phyloP scores from a whole-genome alignment of 306 rosid genomes.

The Citrullus colocynthis region DNA sequence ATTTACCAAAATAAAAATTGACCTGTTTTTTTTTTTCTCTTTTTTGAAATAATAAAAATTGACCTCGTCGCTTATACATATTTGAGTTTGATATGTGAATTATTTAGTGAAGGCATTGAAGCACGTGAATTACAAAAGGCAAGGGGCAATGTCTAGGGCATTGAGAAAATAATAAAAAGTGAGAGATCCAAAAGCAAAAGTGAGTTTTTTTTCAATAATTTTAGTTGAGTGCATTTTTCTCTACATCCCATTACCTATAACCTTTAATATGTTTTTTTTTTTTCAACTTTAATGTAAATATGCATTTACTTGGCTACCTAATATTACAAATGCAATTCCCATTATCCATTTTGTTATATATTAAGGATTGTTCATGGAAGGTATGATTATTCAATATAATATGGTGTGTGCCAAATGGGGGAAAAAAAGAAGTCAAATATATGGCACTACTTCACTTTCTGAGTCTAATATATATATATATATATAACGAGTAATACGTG shows the following conservation, averaged over 20 bases:
- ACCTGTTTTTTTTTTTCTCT: too few relatives aligned
- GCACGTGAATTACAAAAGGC: neutral
- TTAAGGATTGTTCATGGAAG: neutral
- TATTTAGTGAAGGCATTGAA: neutral
- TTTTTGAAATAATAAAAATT: too few relatives aligned
- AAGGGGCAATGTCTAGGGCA: neutral
- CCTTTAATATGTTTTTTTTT: too few relatives aligned
- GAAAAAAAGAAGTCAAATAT: neutral
- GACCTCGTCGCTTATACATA: neutral
- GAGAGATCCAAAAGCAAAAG: slow-evolving; percentile 4
- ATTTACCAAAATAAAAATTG: neutral
- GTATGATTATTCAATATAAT: too few relatives aligned
- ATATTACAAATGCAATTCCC: neutral
- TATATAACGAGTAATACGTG: too few relatives aligned
- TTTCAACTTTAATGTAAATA: neutral
- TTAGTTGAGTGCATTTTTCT: neutral
- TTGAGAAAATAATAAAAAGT: neutral
- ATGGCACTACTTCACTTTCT: neutral
- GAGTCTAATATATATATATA: too few relatives aligned
- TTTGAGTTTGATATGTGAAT: neutral
- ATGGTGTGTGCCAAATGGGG: too few relatives aligned
- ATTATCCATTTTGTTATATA: neutral
- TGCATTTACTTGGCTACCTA: neutral
- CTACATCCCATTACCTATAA: neutral
- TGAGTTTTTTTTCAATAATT: neutral